Conservation (phyloP, 1,284 basidiomycete species). For the Phylloporus sp. region DNA sequence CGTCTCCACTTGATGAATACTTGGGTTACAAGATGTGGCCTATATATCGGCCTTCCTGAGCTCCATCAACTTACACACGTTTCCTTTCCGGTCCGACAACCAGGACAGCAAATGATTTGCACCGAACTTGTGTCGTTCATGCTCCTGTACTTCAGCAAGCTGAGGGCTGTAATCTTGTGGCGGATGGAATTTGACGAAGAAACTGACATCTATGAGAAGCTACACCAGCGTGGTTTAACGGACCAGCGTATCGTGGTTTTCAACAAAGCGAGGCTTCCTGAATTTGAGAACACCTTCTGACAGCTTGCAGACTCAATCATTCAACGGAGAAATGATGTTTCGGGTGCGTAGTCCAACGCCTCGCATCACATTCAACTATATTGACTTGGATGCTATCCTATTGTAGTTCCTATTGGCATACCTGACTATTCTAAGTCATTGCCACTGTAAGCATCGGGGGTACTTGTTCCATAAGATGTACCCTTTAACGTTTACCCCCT, state of each 20-base stretch:
- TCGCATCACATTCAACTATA: too few species aligned
- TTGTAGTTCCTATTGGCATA: too few species aligned
- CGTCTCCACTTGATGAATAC: background rate
- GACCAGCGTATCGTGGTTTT: background rate
- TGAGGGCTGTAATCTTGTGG: background rate
- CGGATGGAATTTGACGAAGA: background rate
- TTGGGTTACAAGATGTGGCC: background rate
- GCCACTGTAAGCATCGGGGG: too few species aligned
- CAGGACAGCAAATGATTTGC: background rate
- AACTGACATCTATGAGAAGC: background rate
- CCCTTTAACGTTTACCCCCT: too few species aligned
- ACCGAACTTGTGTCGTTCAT: background rate
- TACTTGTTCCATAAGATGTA: too few species aligned
- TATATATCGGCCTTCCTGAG: background rate
- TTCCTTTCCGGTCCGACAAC: background rate
- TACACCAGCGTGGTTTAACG: background rate
- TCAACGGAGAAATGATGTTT: too few species aligned
- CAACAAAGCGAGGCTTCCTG: background rate
- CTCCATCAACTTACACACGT: background rate
- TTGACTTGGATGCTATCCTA: too few species aligned
- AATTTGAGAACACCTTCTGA: background rate
- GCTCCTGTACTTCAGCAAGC: background rate
- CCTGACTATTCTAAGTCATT: too few species aligned
- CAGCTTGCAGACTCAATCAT: background rate
- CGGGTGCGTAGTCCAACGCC: too few species aligned